A percentile compares a stretch with the other conserved stretches of the same genome.
Evolutionary conservation across 164 flowering plant genomes (phyloP).

Genomic region (Taxillus chinensis): DNA sequence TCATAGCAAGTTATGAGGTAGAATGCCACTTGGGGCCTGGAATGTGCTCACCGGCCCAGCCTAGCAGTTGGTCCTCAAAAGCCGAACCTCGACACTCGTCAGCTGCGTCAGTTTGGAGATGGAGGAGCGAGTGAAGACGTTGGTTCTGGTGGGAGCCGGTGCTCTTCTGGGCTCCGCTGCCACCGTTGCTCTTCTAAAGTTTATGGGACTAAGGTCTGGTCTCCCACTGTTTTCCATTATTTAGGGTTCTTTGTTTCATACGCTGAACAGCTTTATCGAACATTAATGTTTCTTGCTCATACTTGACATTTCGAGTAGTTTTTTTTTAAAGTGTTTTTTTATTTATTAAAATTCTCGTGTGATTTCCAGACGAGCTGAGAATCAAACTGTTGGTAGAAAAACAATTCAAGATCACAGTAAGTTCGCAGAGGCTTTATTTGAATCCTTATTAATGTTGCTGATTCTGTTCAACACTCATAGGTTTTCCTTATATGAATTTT

Average conservation of each 20-base stretch:
- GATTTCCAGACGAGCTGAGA: constrained; percentile 15
- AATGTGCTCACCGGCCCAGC: too few relatives aligned
- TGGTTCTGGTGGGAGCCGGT: constrained; percentile 54
- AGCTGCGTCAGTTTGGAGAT: constrained; percentile 10
- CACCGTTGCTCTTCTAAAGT: constrained; percentile 40
- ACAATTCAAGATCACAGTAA: constrained; percentile 9
- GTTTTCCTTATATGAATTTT: too few relatives aligned
- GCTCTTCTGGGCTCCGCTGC: constrained; percentile 57
- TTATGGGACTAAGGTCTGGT: not conserved
- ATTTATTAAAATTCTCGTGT: not conserved
- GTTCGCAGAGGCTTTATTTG: not conserved
- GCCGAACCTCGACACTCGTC: too few relatives aligned
- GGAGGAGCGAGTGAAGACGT: constrained; percentile 40
- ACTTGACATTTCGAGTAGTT: too few relatives aligned
- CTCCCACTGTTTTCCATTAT: not conserved
- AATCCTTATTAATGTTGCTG: too few relatives aligned
- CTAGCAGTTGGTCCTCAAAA: too few relatives aligned
- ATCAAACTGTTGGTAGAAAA: constrained; percentile 8
- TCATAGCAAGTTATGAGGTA: too few relatives aligned
- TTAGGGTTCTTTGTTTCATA: not conserved
- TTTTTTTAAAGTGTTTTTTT: too few relatives aligned
- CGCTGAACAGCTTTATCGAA: too few relatives aligned
- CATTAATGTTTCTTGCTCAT: not conserved
- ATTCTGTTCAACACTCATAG: too few relatives aligned
- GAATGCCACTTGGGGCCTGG: too few relatives aligned